Evolutionary conservation across 2,329 filamentous ascomycete species (phyloP).

Genomic region (Colletotrichum acutatum): DNA sequence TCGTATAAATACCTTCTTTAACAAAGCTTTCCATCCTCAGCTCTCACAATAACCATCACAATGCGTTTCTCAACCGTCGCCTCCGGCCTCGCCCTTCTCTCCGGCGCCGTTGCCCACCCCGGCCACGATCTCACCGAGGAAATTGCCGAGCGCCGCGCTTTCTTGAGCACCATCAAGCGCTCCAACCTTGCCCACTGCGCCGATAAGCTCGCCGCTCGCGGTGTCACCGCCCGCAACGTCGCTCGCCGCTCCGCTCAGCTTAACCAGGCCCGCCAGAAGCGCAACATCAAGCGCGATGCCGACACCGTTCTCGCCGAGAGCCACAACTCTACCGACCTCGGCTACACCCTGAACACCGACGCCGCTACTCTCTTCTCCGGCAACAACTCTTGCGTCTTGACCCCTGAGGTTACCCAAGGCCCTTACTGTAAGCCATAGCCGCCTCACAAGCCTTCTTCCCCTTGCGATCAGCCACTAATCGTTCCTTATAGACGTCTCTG

Average conservation of each 20-base stretch:
- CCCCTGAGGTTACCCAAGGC: conserved; percentile 58
- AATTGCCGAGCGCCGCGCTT: conserved; percentile 59
- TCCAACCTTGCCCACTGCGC: conserved; percentile 59
- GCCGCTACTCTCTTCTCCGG: conserved; percentile 47
- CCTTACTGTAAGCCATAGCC: conserved; percentile 55
- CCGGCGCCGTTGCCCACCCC: conserved; percentile 52
- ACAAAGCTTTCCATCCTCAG: neutral
- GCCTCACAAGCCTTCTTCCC: too few species aligned
- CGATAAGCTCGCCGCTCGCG: conserved; percentile 57
- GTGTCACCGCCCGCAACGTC: conserved; percentile 55
- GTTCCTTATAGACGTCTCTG: conserved; percentile 43
- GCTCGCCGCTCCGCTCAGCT: conserved; percentile 55
- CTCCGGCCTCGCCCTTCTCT: conserved; percentile 32
- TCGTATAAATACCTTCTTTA: conserved; percentile 14
- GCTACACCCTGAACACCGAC: conserved; percentile 44
- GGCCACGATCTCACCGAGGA: conserved; percentile 61
- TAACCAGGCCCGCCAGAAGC: conserved; percentile 53
- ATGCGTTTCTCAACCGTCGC: conserved; percentile 33
- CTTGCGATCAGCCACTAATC: neutral
- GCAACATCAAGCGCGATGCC: conserved; percentile 45
- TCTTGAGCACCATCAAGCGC: conserved; percentile 51
- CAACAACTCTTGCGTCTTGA: conserved; percentile 56
- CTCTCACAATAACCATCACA: neutral
- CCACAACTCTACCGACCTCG: conserved; percentile 47
- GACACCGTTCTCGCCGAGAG: conserved; percentile 45